Evolutionary conservation across 1,139 yeast genomes (phyloP), one percentile per base, ranked within the genome.

Genomic region (Spathaspora sp.): DNA sequence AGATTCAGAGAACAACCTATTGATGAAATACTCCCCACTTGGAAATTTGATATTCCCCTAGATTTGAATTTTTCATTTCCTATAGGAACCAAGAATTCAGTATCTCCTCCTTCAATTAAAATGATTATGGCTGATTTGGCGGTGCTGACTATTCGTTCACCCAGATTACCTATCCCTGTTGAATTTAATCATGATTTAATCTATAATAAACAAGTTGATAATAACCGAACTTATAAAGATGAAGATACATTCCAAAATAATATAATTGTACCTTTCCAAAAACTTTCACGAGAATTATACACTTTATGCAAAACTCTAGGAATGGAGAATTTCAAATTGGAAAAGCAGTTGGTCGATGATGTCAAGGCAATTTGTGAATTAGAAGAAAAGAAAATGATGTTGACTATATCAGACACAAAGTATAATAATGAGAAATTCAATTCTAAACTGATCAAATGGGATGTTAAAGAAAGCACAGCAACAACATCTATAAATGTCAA

Each of bases 181-280:
- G 78, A 74, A 48, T 60, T 74, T 44, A 69, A 67, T 50, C 77
- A 72, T 51, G 72, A 67, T 39, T 61, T 72, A 58, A 58, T 74
- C 11, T 70, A 65, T 50, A 60, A 64, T 44, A 47, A 59, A 23
- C 38, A 34, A 13, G 36, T 44, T n/a, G 34, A 39, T n/a, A 43
- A 42, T 23, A 38, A 46, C 24, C 41, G 54, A 18, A 44, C 45
- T 8, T 52, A 56, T 16, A 47, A 49, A 9, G 68, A 63, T 49
- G 34, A 45, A 2, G 76, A 72, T 47, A 58, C 59, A 23, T 60
- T 69, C 38, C 49, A 50, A 4, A 48, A 52, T 13, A 63, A 62
- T 44, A 55, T 72, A 5, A 53, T 57, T 20, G 47, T 48, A 6
- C 66, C 65, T 9, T 60, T 68, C 50, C 55, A 55, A 27, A 39